Conservation (phyloP, 306 rosid genomes). For the Rosa rugosa region DNA sequence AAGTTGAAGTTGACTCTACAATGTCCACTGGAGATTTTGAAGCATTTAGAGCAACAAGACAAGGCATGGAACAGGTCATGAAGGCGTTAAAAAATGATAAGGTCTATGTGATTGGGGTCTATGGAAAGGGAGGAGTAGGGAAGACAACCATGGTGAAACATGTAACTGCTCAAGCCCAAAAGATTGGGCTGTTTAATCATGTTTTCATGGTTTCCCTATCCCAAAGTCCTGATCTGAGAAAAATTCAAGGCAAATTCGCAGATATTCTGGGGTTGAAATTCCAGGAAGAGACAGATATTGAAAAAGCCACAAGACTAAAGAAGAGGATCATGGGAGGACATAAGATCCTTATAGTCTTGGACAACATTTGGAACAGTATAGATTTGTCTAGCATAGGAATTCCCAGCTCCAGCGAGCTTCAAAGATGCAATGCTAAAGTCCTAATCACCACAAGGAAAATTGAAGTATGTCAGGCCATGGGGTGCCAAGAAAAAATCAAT, state of each 20-base stretch:
- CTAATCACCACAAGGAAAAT: no score
- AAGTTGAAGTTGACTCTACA: background rate
- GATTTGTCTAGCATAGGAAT: no score
- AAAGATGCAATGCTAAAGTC: no score
- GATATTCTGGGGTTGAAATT: background rate
- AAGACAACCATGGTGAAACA: background rate
- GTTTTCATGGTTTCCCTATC: background rate
- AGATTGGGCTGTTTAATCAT: background rate
- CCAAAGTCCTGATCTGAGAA: background rate
- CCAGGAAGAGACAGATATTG: background rate
- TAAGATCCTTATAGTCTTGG: conserved; percentile 8
- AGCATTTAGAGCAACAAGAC: background rate
- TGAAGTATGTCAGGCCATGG: no score
- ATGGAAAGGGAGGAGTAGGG: background rate
- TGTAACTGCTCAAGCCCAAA: background rate
- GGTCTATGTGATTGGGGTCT: background rate
- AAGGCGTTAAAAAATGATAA: background rate
- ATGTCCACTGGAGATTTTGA: background rate
- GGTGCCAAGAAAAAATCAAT: no score
- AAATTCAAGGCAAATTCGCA: background rate
- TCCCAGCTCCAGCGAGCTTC: no score
- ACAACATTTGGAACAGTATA: conserved; percentile 11
- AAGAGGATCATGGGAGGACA: no score
- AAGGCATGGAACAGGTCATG: background rate
- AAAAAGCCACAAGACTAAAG: background rate